Evolutionary conservation across 345 rosid species (phyloP).

Genomic region (Populus ilicifolia): DNA sequence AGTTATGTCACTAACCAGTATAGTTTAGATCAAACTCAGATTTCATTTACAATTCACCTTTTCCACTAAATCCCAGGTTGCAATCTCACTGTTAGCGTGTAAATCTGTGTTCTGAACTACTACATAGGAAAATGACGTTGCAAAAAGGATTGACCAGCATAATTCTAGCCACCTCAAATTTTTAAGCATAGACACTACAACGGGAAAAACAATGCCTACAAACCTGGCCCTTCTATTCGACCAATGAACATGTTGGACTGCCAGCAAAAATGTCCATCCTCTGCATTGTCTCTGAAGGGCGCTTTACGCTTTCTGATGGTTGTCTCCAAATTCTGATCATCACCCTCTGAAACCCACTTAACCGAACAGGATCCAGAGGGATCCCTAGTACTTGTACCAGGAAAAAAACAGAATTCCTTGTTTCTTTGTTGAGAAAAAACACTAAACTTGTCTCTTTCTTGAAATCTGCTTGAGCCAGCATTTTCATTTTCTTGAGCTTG

Average conservation of each 20-base stretch:
- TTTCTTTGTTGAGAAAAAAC: constrained; percentile 27
- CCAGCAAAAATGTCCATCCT: constrained; percentile 40
- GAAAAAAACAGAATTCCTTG: constrained; percentile 60
- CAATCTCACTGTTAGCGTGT: constrained; percentile 19
- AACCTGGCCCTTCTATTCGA: constrained; percentile 41
- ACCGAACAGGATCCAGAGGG: constrained; percentile 29
- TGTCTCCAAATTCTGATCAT: constrained; percentile 35
- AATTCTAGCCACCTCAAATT: constrained; percentile 25
- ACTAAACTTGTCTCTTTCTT: constrained; percentile 24
- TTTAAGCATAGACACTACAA: constrained; percentile 28
- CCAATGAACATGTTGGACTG: constrained; percentile 33
- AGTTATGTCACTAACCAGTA: constrained; percentile 3
- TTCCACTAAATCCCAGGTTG: constrained; percentile 13
- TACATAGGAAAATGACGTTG: constrained; percentile 19
- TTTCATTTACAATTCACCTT: constrained; percentile 20
- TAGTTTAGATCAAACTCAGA: constrained; percentile 1
- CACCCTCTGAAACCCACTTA: constrained; percentile 32
- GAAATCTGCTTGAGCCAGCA: constrained; percentile 33
- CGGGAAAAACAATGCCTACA: constrained; percentile 36
- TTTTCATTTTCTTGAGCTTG: constrained; percentile 38
- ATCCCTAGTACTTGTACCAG: constrained; percentile 39
- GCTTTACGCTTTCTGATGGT: constrained; percentile 47
- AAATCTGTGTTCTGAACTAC: constrained; percentile 21
- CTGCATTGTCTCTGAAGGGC: constrained; percentile 36
- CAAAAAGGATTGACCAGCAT: constrained; percentile 23